These are phyloP conservation scores for Colletotrichum navitas DNA, from an alignment of 2,329 filamentous ascomycete genomes.

Conservation along the genomic window DNA sequence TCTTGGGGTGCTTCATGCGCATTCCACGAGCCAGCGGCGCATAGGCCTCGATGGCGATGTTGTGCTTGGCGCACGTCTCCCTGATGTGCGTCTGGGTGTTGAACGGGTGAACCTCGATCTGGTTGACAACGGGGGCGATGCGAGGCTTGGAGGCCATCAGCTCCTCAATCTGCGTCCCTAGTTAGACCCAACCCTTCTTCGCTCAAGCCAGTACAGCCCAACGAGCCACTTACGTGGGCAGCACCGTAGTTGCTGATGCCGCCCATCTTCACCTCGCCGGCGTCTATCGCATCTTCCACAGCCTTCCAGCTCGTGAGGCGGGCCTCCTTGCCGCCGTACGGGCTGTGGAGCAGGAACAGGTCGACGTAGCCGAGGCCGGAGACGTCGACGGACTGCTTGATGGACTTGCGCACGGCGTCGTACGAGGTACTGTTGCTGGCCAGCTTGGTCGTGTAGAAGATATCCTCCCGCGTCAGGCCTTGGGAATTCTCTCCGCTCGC, in stretches of 20 bases:
- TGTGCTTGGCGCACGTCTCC: conserved; percentile 72
- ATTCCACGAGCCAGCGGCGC: conserved; percentile 80
- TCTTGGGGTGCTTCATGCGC: conserved; percentile 75
- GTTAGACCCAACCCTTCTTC: accelerated
- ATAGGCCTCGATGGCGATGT: conserved; percentile 82
- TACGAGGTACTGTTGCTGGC: conserved; percentile 74
- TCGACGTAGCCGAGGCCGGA: conserved; percentile 82
- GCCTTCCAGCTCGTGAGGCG: conserved; percentile 81
- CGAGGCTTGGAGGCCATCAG: conserved; percentile 72
- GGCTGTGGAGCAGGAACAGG: conserved; percentile 83
- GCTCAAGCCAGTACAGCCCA: neutral
- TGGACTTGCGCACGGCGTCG: conserved; percentile 74
- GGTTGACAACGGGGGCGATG: conserved; percentile 78
- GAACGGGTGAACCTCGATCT: conserved; percentile 87
- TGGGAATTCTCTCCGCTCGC: conserved; percentile 58
- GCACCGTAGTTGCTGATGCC: conserved; percentile 86
- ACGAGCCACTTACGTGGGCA: conserved; percentile 69
- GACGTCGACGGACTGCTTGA: conserved; percentile 73
- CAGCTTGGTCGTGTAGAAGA: conserved; percentile 87
- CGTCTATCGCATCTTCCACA: conserved; percentile 79
- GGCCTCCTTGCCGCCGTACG: conserved; percentile 78
- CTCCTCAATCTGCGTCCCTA: conserved; percentile 69
- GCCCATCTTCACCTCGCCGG: conserved; percentile 77
- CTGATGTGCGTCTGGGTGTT: conserved; percentile 79
- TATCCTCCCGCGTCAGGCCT: conserved; percentile 72